Evolutionary conservation across 805 yeast species (phyloP).

Genomic region (Candida namnaoensis): DNA sequence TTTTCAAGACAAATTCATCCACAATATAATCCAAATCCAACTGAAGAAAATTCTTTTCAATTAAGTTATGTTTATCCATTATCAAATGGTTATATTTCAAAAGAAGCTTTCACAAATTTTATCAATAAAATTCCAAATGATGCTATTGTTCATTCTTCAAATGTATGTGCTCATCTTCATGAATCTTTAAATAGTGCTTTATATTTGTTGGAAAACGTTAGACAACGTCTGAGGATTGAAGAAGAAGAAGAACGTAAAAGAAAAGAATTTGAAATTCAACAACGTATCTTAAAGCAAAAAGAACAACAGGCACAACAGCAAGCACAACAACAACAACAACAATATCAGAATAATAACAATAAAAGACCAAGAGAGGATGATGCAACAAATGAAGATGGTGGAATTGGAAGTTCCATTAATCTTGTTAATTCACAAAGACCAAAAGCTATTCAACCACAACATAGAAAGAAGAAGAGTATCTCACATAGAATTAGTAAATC

Average conservation of each 20-base stretch:
- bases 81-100: background rate
- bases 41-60: too few relatives aligned
- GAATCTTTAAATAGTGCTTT: slow-evolving; percentile 8
- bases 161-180: slow-evolving; percentile 1
- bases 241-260: background rate
- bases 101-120: slow-evolving; percentile 1
- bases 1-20: slow-evolving; percentile 2
- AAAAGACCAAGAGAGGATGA: too few relatives aligned
- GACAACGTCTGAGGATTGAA: background rate
- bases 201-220: background rate
- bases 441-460: background rate
- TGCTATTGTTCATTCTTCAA: slow-evolving; percentile 1
- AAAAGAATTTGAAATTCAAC: background rate
- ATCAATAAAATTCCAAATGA: slow-evolving; percentile 5
- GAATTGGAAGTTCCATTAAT: too few relatives aligned
- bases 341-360: background rate
- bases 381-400: too few relatives aligned
- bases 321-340: background rate
- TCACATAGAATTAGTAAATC: background rate
- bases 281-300: too few relatives aligned
- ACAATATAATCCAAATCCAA: too few relatives aligned
- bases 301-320: background rate
- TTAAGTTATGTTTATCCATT: too few relatives aligned
- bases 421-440: too few relatives aligned
- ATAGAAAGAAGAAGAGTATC: background rate